Conservation (phyloP, 148 eudicot species). For the Camellia sinensis region DNA sequence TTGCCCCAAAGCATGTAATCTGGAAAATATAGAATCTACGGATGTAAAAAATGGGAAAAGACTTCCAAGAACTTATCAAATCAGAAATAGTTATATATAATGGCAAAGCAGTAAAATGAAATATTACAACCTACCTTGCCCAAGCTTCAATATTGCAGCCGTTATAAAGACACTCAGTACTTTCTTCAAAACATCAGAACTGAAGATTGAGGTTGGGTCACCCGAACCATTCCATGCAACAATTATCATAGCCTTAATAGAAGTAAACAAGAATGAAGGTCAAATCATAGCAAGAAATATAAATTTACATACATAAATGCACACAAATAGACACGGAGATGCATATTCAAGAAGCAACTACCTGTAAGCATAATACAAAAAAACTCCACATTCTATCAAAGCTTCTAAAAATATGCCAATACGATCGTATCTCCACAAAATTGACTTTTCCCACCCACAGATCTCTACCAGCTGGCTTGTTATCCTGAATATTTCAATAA, state of each 20-base stretch:
- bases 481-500: constrained; percentile 47
- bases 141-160: constrained; percentile 93
- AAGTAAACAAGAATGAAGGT: constrained; percentile 10
- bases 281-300: background rate
- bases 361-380: constrained; percentile 91
- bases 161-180: constrained; percentile 91
- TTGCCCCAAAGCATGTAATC: background rate
- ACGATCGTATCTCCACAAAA: constrained; percentile 94
- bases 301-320: background rate
- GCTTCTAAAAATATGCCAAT: constrained; percentile 95
- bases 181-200: constrained; percentile 62
- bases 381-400: constrained; percentile 99
- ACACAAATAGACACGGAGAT: background rate
- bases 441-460: constrained; percentile 94
- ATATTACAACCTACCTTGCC: constrained; percentile 52
- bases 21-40: background rate
- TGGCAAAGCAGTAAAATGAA: constrained; percentile 11
- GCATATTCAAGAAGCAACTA: constrained; percentile 16
- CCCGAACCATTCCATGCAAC: constrained; percentile 95
- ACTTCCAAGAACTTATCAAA: background rate
- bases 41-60: background rate
- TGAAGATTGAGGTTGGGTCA: constrained; percentile 63
- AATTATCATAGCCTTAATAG: constrained; percentile 89
- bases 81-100: background rate
- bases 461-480: constrained; percentile 45